Evolutionary conservation across 345 rosid species (phyloP), one percentile per base, ranked within the genome.

Genomic region (Syzygium aromaticum): DNA sequence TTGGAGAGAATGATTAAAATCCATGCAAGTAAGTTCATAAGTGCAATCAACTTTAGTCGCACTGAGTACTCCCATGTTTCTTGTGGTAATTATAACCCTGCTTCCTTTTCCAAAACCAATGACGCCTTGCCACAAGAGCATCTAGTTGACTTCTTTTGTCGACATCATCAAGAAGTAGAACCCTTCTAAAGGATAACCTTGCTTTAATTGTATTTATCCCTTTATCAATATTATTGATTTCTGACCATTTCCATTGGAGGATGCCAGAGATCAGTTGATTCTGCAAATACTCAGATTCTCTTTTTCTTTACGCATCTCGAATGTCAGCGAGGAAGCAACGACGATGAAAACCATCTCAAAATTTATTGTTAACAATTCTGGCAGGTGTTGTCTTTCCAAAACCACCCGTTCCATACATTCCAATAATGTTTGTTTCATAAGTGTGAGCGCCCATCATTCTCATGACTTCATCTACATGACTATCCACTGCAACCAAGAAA

Each of bases 391-490:
- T 77, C 43, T 86, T 86, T 77, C 77, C 85, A 3, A 54, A 54
- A 54, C 88, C 88, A 28, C 85, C 7, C 3, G 78, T 86, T 38
- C 88, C 85, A 38, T 52, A n/a, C 19, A 86, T 86, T 28, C 88
- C n/a, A 0, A 86, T 54, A 16, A 28, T 51, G 16, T 30, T 0
- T 61, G 53, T 57, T 27, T 77, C 52, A 61, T 15, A 10, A 4
- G 57, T 14, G 77, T 54, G 59, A 30, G 14, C 2, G 1, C 54
- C 59, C 52, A 86, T 38, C 12, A 64, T 51, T 22, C n/a, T 86
- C 54, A 51, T 43, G 80, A 67, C 63, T 46, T 30, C 28, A 19
- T 86, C 53, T 27, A 61, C 84, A 51, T 86, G 63, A 73, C 13
- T 8, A 30, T 86, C n/a, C 13, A 86, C 57, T 86, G 59, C 84